phyloP scores from a whole-genome alignment of 495 filamentous ascomycete genomes.

The Tuber melanosporum region DNA sequence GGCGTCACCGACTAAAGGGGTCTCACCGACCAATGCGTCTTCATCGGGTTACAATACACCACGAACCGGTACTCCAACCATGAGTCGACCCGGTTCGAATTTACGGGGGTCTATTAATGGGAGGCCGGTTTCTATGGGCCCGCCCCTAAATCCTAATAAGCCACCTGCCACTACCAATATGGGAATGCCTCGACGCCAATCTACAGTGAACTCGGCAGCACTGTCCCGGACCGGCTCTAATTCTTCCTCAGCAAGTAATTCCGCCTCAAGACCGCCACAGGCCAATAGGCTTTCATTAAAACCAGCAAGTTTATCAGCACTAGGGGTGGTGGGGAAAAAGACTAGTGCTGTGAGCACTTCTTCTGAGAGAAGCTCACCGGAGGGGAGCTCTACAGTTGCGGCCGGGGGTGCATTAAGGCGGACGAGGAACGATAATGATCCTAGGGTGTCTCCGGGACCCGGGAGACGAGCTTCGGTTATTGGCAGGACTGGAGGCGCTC shows the following conservation, averaged over 20 bases:
- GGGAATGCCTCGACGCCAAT: slow-evolving; percentile 20
- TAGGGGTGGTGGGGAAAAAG: slow-evolving; percentile 21
- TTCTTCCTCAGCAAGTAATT: slow-evolving; percentile 24
- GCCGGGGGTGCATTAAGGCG: slow-evolving; percentile 22
- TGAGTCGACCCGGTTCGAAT: slow-evolving; percentile 24
- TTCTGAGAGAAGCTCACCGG: slow-evolving; percentile 32
- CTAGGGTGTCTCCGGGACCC: slow-evolving; percentile 10
- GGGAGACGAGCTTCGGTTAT: slow-evolving; percentile 30
- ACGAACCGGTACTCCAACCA: slow-evolving; percentile 56
- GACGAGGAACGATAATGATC: slow-evolving; percentile 28
- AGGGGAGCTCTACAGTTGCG: slow-evolving; percentile 11
- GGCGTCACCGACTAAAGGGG: slow-evolving; percentile 43
- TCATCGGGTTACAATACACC: slow-evolving; percentile 55
- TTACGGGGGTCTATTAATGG: slow-evolving; percentile 9
- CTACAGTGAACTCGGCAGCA: slow-evolving; percentile 29
- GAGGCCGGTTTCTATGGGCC: slow-evolving; percentile 62
- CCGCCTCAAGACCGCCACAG: slow-evolving; percentile 8
- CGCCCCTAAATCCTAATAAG: slow-evolving; percentile 47
- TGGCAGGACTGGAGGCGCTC: slow-evolving; percentile 20
- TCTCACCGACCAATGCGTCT: slow-evolving; percentile 46
- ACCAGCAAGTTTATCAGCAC: slow-evolving; percentile 22
- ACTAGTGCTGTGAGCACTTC: slow-evolving; percentile 22
- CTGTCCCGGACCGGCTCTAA: slow-evolving; percentile 35
- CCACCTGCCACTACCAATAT: slow-evolving; percentile 26
- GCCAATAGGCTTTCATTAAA: slow-evolving; percentile 31